phyloP scores from a whole-genome alignment of 2,329 filamentous ascomycete species.

The Stagonosporopsis tanaceti region DNA sequence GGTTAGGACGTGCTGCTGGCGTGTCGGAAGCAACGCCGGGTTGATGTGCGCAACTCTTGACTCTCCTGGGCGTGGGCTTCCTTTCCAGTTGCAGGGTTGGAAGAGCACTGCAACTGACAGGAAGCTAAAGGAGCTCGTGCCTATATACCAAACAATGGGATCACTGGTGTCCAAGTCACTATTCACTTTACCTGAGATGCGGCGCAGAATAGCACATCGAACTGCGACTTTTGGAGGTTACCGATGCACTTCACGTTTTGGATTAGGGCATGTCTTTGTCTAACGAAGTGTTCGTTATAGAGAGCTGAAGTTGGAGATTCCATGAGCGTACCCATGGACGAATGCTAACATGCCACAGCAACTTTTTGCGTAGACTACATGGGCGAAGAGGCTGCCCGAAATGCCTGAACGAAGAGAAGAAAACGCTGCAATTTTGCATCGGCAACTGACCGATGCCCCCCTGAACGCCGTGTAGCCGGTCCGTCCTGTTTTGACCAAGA shows the following conservation, averaged over 20 bases:
- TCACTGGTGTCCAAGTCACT: not conserved
- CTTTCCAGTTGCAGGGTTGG: constrained; percentile 8
- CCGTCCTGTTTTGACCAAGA: constrained; percentile 43
- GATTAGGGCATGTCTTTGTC: too few relatives aligned
- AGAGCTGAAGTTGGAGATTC: constrained; percentile 5
- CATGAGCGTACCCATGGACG: constrained; percentile 9
- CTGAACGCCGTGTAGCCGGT: constrained; percentile 44
- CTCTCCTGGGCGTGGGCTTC: constrained; percentile 6
- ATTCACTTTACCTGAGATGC: not conserved
- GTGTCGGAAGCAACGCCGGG: constrained; percentile 13
- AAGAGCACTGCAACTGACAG: constrained; percentile 11
- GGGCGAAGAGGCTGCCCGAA: constrained; percentile 29
- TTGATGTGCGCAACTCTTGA: constrained; percentile 19
- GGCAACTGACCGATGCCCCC: constrained; percentile 27
- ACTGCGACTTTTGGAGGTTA: too few relatives aligned
- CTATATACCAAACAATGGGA: not conserved
- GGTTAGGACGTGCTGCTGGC: constrained; percentile 29
- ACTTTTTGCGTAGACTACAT: constrained; percentile 50
- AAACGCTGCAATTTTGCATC: constrained; percentile 43
- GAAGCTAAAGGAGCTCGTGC: constrained; percentile 10
- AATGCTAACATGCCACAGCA: constrained; percentile 30
- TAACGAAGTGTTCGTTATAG: not conserved
- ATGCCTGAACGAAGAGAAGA: constrained; percentile 25
- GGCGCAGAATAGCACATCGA: not conserved
- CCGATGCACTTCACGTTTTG: too few relatives aligned